Evolutionary conservation across 176 grass and related monocot species (phyloP), one percentile per base, ranked within the genome.

Genomic region (Lolium rigidum): DNA sequence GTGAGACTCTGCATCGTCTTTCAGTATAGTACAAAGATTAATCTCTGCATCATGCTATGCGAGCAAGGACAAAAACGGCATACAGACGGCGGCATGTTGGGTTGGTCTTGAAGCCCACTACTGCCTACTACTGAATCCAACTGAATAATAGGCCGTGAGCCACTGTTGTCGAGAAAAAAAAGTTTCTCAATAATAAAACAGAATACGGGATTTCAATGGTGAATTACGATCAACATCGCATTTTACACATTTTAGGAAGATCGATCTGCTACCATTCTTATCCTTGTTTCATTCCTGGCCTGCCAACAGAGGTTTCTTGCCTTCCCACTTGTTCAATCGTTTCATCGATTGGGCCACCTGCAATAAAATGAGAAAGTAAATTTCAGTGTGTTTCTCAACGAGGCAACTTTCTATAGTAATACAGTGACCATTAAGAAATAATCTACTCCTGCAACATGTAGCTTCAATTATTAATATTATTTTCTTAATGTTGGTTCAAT

Each of bases 301-400:
- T 49, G 41, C 55, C 9, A 85, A 38, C 9, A 69, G 38, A 76
- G 88, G 59, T 57, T 69, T 37, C 24, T 85, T 89, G 9, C 73
- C 38, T 20, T 81, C 78, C 88, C 88, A 91, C 61, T 84, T 85
- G 52, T 81, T 81, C 25, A 91, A 63, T 43, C 77, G 84, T 75
- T 63, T 90, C 37, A 71, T 52, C 8, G 81, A 75, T 68, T 90
- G 84, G 60, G 78, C 77, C 77, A 87, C 82, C 80, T 92, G 59
- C 46, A 74, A 26, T 4, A 7, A 50, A 24, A 77, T 16, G 10
- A 67, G 6, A 17, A 64, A 1, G 4, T 64, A 25, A 59, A 4
- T 60, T 60, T 35, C 31, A 35, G 31, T 35, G 31, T 35, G 31
- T 35, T 35, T 35, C 31, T 35, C 31, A 35, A 35, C 31, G 31